Evolutionary conservation across 805 yeast species (phyloP).

Genomic region (Saccharomyces cerevisiae): DNA sequence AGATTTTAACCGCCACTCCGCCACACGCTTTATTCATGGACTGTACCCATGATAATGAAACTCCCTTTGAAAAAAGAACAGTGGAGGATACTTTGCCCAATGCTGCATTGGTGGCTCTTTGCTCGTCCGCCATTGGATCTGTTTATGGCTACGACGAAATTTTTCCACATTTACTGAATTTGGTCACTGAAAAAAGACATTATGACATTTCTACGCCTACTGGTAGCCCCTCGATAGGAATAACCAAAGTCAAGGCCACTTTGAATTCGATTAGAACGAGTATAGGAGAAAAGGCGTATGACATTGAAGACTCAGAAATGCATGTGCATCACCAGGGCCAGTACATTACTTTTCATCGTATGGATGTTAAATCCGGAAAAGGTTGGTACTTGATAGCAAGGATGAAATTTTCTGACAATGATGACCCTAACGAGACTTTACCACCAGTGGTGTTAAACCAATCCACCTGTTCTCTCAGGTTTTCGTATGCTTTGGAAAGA

Average conservation of each 20-base stretch:
- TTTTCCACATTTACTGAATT: slow-evolving; percentile 71
- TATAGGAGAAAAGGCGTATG: slow-evolving; percentile 42
- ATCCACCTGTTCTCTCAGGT: slow-evolving; percentile 47
- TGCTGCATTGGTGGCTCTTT: slow-evolving; percentile 88
- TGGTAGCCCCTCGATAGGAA: slow-evolving; percentile 38
- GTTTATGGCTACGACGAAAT: slow-evolving; percentile 92
- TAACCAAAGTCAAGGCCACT: slow-evolving; percentile 59
- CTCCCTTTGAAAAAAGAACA: slow-evolving; percentile 81
- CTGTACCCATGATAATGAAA: slow-evolving; percentile 93
- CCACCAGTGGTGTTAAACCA: slow-evolving; percentile 55
- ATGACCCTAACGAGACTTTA: slow-evolving; percentile 42
- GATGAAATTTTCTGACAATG: slow-evolving; percentile 50
- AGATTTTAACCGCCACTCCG: slow-evolving; percentile 53
- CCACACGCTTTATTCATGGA: slow-evolving; percentile 97
- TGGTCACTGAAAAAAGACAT: slow-evolving; percentile 64
- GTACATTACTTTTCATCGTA: slow-evolving; percentile 81
- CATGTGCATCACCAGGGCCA: slow-evolving; percentile 92
- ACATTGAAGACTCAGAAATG: slow-evolving; percentile 68
- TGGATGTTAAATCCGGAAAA: slow-evolving; percentile 71
- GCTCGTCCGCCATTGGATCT: slow-evolving; percentile 90
- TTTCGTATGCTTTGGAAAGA: slow-evolving; percentile 48
- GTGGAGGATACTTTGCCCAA: slow-evolving; percentile 91
- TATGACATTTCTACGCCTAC: slow-evolving; percentile 32
- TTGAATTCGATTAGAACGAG: slow-evolving; percentile 50
- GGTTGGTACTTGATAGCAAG: slow-evolving; percentile 89